Conservation (phyloP, 2,329 filamentous ascomycete genomes). For the Ophiostoma tasmaniense region DNA sequence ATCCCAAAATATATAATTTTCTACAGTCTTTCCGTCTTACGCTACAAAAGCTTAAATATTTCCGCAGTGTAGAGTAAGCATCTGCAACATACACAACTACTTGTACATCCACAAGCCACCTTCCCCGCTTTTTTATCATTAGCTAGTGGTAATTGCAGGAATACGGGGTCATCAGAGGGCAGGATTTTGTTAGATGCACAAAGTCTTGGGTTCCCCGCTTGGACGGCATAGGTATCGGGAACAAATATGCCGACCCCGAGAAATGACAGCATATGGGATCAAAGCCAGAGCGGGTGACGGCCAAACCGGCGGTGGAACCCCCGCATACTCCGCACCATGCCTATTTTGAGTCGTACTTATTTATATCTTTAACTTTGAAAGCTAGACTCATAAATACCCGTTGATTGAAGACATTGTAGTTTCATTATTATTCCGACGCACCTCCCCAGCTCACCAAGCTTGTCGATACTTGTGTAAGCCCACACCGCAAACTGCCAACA, state of each 20-base stretch:
- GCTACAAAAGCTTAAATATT: background rate
- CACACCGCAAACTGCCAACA: background rate
- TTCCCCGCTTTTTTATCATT: background rate
- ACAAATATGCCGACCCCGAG: background rate
- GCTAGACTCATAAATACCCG: background rate
- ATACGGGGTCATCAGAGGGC: too few species aligned
- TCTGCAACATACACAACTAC: background rate
- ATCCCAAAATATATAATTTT: background rate
- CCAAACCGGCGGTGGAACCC: background rate
- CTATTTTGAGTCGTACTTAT: background rate
- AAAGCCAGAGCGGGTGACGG: background rate
- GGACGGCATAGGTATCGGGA: background rate
- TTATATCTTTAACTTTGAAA: background rate
- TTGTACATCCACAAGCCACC: background rate
- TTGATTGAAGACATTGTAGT: too few species aligned
- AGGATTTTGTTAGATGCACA: background rate
- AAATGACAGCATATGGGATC: background rate
- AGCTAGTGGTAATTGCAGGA: too few species aligned
- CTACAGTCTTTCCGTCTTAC: background rate
- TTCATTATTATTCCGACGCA: too few species aligned
- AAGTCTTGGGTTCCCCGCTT: background rate
- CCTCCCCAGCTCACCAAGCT: background rate
- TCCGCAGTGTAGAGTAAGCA: background rate
- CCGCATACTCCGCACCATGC: background rate
- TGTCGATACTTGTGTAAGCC: background rate